Evolutionary conservation across 768 basidiomycete genomes (phyloP), one percentile per base, ranked within the genome.

Genomic region (Termitomyces sp.): DNA sequence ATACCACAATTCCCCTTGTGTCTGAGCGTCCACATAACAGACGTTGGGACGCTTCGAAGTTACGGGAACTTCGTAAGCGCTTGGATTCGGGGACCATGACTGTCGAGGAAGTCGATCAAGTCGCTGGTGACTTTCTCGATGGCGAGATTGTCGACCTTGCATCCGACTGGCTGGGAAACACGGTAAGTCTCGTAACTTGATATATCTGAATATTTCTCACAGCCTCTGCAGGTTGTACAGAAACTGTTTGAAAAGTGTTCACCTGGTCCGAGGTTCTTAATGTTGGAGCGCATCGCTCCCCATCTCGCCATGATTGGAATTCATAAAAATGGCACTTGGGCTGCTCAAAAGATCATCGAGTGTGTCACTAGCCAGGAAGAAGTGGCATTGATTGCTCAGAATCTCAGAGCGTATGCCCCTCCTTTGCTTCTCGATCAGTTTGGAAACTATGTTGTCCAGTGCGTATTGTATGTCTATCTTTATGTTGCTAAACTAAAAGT

Each of bases 321-420:
- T 55, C 97, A 99, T 79, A 98, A 98, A 78, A 98, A 99, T 63
- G 97, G 97, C 28, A 99, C 97, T 0, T 98, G 97, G 97, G 96
- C 96, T 3, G 95, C 95, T 3, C 97, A 99, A 73, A 98, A 98
- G 80, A 94, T 97, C 67, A 98, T 98, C 57, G 94, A 98, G 73
- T 96, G 94, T 59, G 91, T 94, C 43, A 83, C 86, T 55, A 86
- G 80, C 32, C 85, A 89, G 17, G 94, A 97, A 54, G 97, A 99
- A 69, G 81, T 94, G 54, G 79, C 78, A 6, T 71, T 96, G 40
- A 86, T 99, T 65, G 85, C 91, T 44, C 86, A 89, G 68, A 90
- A 96, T 67, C 72, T 99, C 58, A 78, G 91, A 57, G 86, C 97
- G 0, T 99, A 96, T 68, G 83, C 90, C 11, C 97, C 97, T 44